Conservation (phyloP, 345 rosid genomes). For the Acer negundo region DNA sequence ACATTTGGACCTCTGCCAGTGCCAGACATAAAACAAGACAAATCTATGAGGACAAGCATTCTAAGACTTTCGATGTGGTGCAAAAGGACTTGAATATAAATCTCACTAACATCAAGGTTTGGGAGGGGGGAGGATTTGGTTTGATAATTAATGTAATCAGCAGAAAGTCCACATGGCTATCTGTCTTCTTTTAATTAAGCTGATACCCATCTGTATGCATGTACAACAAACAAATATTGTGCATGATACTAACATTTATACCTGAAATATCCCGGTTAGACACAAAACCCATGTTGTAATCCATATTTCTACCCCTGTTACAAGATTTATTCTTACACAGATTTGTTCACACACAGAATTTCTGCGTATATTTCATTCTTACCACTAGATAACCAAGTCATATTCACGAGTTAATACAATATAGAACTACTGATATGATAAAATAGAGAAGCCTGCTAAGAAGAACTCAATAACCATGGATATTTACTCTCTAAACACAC, state of each 20-base stretch:
- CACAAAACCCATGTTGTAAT: background rate
- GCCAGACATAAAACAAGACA: background rate
- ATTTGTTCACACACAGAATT: background rate
- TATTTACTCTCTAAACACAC: constrained; percentile 33
- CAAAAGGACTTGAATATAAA: no score
- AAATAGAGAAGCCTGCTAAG: background rate
- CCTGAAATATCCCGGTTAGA: background rate
- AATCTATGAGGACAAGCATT: background rate
- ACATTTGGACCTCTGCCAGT: background rate
- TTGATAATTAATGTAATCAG: background rate
- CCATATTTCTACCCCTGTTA: background rate
- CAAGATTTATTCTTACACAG: background rate
- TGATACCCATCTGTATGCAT: background rate
- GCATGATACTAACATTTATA: background rate
- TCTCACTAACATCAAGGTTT: no score
- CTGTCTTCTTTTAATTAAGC: background rate
- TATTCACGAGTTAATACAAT: background rate
- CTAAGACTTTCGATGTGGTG: background rate
- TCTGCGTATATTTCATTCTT: background rate
- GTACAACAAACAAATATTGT: background rate
- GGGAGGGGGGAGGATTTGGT: background rate
- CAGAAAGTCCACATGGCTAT: background rate
- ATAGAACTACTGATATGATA: background rate
- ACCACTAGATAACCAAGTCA: background rate
- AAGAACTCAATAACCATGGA: background rate